These are phyloP conservation scores for Hordeum pubiflorum DNA, from an alignment of 202 grass and related monocot genomes.

Conservation along the genomic window DNA sequence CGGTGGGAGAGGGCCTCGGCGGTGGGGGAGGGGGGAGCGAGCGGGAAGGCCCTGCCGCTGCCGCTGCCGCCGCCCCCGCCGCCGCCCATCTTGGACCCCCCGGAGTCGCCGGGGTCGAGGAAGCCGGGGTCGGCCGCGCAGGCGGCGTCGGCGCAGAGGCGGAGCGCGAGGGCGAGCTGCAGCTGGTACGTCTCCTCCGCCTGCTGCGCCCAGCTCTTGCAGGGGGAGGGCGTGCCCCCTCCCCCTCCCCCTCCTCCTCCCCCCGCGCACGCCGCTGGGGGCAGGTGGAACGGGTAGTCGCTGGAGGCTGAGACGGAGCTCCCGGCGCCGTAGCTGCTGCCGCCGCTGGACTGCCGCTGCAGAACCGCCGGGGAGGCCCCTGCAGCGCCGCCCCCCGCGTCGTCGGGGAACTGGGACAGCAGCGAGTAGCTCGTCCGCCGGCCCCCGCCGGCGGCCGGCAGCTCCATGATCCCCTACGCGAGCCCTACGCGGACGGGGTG, in stretches of 20 bases:
- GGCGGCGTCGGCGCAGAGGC: constrained; percentile 80
- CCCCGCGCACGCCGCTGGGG: neutral
- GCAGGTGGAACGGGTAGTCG: constrained; percentile 51
- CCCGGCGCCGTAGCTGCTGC: constrained; percentile 76
- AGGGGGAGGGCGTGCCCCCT: constrained; percentile 21
- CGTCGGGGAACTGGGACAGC: constrained; percentile 35
- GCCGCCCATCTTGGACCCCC: neutral
- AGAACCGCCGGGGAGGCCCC: neutral
- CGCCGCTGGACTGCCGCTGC: constrained; percentile 87
- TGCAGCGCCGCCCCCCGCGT: neutral
- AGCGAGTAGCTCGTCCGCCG: constrained; percentile 34
- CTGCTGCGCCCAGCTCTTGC: constrained; percentile 98
- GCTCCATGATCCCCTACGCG: constrained; percentile 25
- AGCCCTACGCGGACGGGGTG: neutral
- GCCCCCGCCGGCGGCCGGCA: constrained; percentile 13
- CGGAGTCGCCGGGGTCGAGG: constrained; percentile 40
- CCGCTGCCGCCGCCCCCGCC: neutral
- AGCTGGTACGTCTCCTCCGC: constrained; percentile 97
- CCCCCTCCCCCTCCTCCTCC: neutral
- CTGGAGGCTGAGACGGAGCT: constrained; percentile 67
- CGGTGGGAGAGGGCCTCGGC: constrained; percentile 70
- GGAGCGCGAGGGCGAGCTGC: constrained; percentile 86
- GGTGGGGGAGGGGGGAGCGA: constrained; percentile 31
- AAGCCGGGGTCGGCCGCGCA: constrained; percentile 66
- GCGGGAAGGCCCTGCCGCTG: constrained; percentile 29